Evolutionary conservation across 805 yeast species (phyloP), one percentile per base, ranked within the genome.

Genomic region (Yarrowia bubula): DNA sequence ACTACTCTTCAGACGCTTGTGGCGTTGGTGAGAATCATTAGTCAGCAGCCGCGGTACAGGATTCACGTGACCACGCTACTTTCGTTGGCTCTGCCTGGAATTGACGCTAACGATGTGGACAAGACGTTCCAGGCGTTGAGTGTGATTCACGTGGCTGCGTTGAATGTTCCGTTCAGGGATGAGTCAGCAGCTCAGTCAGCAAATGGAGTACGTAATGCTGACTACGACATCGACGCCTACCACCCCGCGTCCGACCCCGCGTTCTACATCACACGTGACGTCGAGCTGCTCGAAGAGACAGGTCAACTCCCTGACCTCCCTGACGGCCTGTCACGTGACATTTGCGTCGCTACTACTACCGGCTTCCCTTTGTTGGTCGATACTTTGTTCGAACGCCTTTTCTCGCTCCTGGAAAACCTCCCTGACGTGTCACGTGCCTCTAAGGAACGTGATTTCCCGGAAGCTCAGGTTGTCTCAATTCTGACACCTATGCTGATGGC

Each of bases 71-170:
- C 96, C 0, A 83, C 96, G 64, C 78, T 95, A 14, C 73, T 92
- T 43, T 83, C 86, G 32, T 80, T 90, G 74, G 77, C 87, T 1
- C 74, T 92, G 8, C 89, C 92, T 0, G 97, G 95, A 35, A 85
- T 95, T 33, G 98, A 95, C 73, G 84, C 92, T 0, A 95, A 92
- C 73, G 99, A 95, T 74, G 80, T 91, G 57, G 80, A 79, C 13
- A 84, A 92, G 72, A 87, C 97, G 0, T 79, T 86, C 14, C 81
- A 84, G 61, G 83, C 96, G 0, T 76, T 92, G 44, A 83, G 86
- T 66, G 81, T 89, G 17, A 81, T 95, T 65, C 87, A 90, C 10
- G 80, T 90, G 0, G 83, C 87, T 28, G 86, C 91, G 0, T 79
- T 88, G 7, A 87, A 86, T 65, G 83, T 89, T 2, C 97, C 97